These are phyloP conservation scores for Tilletiaria anomala DNA, from an alignment of 1,284 basidiomycete genomes.

Conservation along the genomic window DNA sequence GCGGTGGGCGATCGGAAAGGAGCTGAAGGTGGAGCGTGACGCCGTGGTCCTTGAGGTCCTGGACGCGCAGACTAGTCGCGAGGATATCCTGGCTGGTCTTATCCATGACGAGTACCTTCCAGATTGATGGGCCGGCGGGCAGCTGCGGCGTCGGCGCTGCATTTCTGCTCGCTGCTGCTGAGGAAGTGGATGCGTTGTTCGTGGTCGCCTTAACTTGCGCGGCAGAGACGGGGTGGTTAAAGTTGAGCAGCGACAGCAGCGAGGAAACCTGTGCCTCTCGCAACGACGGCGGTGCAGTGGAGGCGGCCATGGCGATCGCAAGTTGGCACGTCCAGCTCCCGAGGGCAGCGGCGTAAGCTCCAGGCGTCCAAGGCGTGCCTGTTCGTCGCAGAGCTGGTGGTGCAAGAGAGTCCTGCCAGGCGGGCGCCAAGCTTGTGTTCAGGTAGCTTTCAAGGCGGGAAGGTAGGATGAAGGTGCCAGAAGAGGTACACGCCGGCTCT, in stretches of 20 bases:
- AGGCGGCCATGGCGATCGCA: neutral
- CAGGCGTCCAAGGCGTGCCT: too few species aligned
- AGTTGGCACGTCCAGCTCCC: too few species aligned
- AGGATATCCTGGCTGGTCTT: conserved; percentile 90
- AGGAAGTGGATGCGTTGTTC: conserved; percentile 1
- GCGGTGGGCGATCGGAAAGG: conserved; percentile 59
- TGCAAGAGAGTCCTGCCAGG: too few species aligned
- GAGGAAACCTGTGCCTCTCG: conserved; percentile 27
- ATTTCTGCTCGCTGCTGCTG: neutral
- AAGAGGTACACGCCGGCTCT: too few species aligned
- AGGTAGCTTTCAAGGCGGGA: too few species aligned
- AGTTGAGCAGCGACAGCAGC: conserved; percentile 31
- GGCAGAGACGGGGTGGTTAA: conserved; percentile 16
- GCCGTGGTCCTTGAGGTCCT: conserved; percentile 87
- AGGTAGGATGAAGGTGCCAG: too few species aligned
- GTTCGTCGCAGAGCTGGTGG: too few species aligned
- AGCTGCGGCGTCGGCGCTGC: conserved; percentile 1
- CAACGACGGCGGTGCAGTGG: neutral
- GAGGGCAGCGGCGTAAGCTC: too few species aligned
- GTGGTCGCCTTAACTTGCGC: neutral
- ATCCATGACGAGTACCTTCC: conserved; percentile 93
- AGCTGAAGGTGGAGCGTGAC: conserved; percentile 97
- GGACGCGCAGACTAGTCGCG: conserved; percentile 83
- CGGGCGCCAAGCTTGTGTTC: too few species aligned
- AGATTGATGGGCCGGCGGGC: conserved; percentile 57